Evolutionary conservation across 495 filamentous ascomycete species (phyloP).

Genomic region (Hypoxylon perforatum): DNA sequence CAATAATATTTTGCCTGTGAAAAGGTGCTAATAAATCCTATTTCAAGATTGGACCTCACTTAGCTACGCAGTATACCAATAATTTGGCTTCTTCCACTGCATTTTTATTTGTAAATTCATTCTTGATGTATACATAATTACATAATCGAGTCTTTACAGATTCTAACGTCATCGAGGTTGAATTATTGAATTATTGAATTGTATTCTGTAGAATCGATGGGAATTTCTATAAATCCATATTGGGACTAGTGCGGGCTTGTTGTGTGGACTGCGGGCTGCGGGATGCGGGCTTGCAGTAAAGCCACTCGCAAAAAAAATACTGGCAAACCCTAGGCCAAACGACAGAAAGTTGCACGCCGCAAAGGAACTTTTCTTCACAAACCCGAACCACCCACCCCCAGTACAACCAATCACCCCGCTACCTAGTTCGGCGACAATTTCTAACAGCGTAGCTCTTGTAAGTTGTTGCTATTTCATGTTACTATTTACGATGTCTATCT

Average conservation of each 20-base stretch:
- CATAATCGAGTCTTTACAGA: not conserved
- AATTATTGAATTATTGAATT: no score
- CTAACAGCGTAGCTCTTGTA: constrained; percentile 24
- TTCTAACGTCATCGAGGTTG: no score
- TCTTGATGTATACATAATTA: not conserved
- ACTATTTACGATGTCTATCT: not conserved
- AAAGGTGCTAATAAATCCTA: no score
- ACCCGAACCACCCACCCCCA: constrained; percentile 32
- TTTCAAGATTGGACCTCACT: no score
- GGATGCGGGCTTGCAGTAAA: not conserved
- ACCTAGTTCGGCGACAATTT: constrained; percentile 27
- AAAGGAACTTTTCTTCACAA: constrained; percentile 39
- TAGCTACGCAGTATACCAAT: no score
- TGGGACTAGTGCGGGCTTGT: constrained; percentile 17
- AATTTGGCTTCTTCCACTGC: no score
- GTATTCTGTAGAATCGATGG: not conserved
- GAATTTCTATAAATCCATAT: constrained; percentile 30
- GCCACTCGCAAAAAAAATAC: constrained; percentile 18
- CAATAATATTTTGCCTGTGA: no score
- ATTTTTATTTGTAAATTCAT: no score
- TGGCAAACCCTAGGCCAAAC: constrained; percentile 36
- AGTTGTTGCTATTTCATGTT: constrained; percentile 16
- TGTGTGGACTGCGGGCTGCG: not conserved
- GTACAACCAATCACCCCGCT: constrained; percentile 43
- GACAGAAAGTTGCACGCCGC: constrained; percentile 31